These are phyloP conservation scores for Pythium angustatum DNA, from an alignment of 352 stramenopile species.

Conservation along the genomic window DNA sequence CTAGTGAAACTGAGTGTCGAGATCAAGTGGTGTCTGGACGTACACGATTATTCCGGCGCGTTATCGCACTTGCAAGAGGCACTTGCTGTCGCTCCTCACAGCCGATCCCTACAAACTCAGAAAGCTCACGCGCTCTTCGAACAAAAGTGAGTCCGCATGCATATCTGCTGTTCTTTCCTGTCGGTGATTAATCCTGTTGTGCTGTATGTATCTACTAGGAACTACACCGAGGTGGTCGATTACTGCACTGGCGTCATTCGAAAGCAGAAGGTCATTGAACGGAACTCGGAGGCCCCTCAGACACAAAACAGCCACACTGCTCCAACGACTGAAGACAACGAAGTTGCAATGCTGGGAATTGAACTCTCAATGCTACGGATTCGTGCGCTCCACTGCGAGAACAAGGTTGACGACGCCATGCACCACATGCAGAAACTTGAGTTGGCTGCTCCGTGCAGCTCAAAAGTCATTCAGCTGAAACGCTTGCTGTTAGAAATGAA, in stretches of 20 bases:
- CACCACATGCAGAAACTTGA: conserved; percentile 58
- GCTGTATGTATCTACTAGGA: conserved; percentile 32
- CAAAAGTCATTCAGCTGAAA: conserved; percentile 72
- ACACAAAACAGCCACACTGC: not conserved
- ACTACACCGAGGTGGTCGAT: conserved; percentile 47
- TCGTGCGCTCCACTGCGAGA: conserved; percentile 68
- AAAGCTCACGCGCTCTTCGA: conserved; percentile 65
- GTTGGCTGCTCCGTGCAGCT: conserved; percentile 62
- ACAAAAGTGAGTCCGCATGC: conserved; percentile 51
- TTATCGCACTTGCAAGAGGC: conserved; percentile 53
- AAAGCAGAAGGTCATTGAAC: conserved; percentile 42
- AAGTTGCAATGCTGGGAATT: conserved; percentile 56
- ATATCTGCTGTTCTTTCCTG: not conserved
- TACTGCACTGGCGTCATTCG: conserved; percentile 57
- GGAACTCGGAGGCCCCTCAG: conserved; percentile 1
- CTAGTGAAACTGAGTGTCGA: conserved; percentile 47
- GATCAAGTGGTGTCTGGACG: conserved; percentile 62
- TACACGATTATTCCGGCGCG: conserved; percentile 46
- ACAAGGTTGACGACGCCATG: conserved; percentile 65
- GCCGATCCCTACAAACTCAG: conserved; percentile 56
- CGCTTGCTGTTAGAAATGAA: conserved; percentile 67
- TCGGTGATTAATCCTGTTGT: not conserved
- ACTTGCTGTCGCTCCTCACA: conserved; percentile 49
- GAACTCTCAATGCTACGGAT: conserved; percentile 51
- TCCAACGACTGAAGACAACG: conserved; percentile 31